A percentile compares a stretch with the other conserved stretches of the same genome.
Evolutionary conservation across 129 eudicot species (phyloP).

Genomic region (Scalesia atractyloides): DNA sequence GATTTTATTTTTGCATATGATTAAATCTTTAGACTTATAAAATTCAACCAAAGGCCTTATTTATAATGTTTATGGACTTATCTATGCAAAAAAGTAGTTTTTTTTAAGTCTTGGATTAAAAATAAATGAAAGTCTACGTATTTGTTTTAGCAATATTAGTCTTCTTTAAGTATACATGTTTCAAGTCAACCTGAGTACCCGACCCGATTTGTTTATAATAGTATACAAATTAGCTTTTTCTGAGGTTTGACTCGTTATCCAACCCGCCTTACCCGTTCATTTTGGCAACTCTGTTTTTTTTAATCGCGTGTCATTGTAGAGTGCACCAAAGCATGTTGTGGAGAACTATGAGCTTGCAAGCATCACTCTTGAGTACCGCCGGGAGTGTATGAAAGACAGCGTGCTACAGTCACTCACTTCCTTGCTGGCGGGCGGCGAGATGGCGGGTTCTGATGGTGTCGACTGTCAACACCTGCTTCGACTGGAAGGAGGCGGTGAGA

Average conservation of each 20-base stretch:
- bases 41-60: too few species aligned
- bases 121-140: too few species aligned
- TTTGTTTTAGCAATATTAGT: too few species aligned
- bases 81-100: not conserved
- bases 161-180: not conserved
- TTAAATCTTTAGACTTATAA: not conserved
- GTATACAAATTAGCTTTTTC: not conserved
- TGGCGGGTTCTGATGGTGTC: constrained; percentile 41
- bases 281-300: not conserved
- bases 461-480: constrained; percentile 95
- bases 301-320: constrained; percentile 41
- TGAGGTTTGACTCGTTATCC: not conserved
- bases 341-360: constrained; percentile 92
- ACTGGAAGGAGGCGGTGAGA: constrained; percentile 63
- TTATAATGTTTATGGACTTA: too few species aligned
- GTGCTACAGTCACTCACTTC: constrained; percentile 93
- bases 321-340: constrained; percentile 74
- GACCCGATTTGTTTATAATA: not conserved
- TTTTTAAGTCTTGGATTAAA: too few species aligned
- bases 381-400: constrained; percentile 93
- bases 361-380: constrained; percentile 88
- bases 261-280: not conserved
- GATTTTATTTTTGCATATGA: not conserved
- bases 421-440: constrained; percentile 41
- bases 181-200: not conserved